Percentiles rank a stretch among this genome's conserved stretches.
Evolutionary conservation across 176 grass and related monocot species (phyloP).

Genomic region (Triticum timopheevii): DNA sequence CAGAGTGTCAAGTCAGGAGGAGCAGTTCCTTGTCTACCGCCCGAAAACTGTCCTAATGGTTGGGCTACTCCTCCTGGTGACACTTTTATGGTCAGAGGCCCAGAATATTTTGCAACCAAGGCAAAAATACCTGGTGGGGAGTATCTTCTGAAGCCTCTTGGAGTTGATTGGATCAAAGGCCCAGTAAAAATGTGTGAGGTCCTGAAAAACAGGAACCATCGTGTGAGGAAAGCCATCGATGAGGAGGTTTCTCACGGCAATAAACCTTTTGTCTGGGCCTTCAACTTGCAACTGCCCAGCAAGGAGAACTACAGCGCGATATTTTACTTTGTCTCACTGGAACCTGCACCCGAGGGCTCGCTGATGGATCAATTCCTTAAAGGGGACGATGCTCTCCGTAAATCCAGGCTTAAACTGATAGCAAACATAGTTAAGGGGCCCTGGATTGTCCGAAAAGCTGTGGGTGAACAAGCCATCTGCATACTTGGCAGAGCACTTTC

Average conservation of each 20-base stretch:
- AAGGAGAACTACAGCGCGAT: constrained; percentile 83
- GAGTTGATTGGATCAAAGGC: constrained; percentile 88
- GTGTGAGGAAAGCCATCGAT: constrained; percentile 69
- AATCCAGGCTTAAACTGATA: constrained; percentile 92
- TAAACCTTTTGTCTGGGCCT: constrained; percentile 87
- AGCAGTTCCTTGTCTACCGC: constrained; percentile 59
- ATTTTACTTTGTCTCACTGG: constrained; percentile 68
- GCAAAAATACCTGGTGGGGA: constrained; percentile 72
- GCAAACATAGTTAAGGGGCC: constrained; percentile 84
- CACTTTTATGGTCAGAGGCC: constrained; percentile 83
- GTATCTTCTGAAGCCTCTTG: constrained; percentile 85
- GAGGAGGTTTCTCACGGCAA: constrained; percentile 47
- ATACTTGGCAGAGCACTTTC: constrained; percentile 80
- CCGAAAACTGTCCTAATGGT: constrained; percentile 56
- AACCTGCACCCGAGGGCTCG: constrained; percentile 60
- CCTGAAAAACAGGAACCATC: constrained; percentile 69
- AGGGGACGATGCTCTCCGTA: constrained; percentile 78
- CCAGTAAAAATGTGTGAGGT: constrained; percentile 64
- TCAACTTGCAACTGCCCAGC: constrained; percentile 85
- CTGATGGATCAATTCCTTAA: constrained; percentile 89
- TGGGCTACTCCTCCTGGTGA: constrained; percentile 72
- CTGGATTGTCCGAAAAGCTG: constrained; percentile 93
- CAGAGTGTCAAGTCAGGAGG: constrained; percentile 61
- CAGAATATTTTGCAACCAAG: constrained; percentile 76
- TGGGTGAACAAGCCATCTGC: constrained; percentile 94